Base-by-base conservation (phyloP, 768 basidiomycete genomes). In the Kwoniella sp. region DNA sequence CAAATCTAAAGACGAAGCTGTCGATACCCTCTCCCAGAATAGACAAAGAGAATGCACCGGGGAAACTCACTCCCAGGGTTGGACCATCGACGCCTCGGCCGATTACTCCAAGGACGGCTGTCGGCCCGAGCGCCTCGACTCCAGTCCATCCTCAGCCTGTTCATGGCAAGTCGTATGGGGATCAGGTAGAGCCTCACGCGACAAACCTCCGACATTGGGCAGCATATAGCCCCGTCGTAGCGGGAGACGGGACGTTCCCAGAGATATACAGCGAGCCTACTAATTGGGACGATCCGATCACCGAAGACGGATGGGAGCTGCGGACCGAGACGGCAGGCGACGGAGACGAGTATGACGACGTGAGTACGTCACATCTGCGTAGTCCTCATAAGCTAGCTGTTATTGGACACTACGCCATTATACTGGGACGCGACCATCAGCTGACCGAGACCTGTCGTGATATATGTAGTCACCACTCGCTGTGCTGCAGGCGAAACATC, bases 251-350 rank as follows among this genome's bases (percentile, higher is more conserved):
- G 17, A 20, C 41, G 41, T 61, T 61, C 29, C 60, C 60, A 4
- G 60, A 61, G n/a, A 61, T 61, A 20, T 54, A 41, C 52, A 61
- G 60, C 38, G 51, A 61, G n/a, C 52, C 60, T 26, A 61, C 60
- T 7, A 61, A 61, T n/a, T 61, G 60, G 60, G 60, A 61, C 26
- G 60, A 61, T 28, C 51, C 51, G 9, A 60, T 60, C 15, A 60
- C 58, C 8, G 60, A 61, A 23, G 60, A 61, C 22, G 34, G 53
- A 17, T 74, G 70, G 73, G 73, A 74, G 50, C 41, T 74, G 37
- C 54, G 68, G 41, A 74, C 73, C 4, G 63, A 74, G 55, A 72
- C 70, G 9, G 41, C 15, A 3, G 69, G 41, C 22, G 25, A 54
- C 15, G 47, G 37, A 9, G 29, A 59, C 2, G 54, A 58, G 17